A percentile compares a stretch with the other conserved stretches of the same genome.
Conservation (phyloP, 2,329 filamentous ascomycete species). For the Harringtonia aguacate region DNA sequence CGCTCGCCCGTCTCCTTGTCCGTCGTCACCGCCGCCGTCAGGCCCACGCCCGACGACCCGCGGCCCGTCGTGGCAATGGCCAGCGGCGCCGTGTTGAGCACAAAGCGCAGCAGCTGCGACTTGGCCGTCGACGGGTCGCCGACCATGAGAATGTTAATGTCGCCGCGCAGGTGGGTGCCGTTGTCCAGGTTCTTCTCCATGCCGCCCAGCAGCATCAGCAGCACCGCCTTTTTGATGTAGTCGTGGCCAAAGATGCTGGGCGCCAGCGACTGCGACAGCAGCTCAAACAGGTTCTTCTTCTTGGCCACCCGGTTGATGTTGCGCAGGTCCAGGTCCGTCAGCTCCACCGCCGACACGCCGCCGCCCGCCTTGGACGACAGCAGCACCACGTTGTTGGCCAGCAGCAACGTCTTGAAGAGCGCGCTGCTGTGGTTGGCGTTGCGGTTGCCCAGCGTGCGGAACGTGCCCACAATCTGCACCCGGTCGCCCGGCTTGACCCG, state of each 20-base stretch:
- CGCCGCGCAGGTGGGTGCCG: constrained; percentile 91
- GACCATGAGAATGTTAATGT: constrained; percentile 99
- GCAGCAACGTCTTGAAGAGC: constrained; percentile 84
- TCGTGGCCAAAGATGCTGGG: constrained; percentile 96
- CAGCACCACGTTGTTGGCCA: constrained; percentile 91
- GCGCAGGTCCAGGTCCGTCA: constrained; percentile 93
- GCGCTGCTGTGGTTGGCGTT: constrained; percentile 86
- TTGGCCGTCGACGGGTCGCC: constrained; percentile 97
- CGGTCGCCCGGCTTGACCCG: constrained; percentile 90
- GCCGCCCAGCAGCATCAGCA: constrained; percentile 88
- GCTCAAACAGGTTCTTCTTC: constrained; percentile 84
- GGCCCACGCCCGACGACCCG: constrained; percentile 92
- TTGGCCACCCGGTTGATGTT: constrained; percentile 98
- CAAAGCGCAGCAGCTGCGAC: constrained; percentile 93
- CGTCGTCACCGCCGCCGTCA: constrained; percentile 90
- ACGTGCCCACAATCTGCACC: constrained; percentile 94
- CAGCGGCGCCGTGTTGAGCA: constrained; percentile 90
- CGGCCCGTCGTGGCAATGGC: constrained; percentile 96
- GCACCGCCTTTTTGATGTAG: constrained; percentile 94
- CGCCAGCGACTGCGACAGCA: constrained; percentile 87
- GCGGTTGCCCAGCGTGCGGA: constrained; percentile 85
- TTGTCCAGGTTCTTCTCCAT: constrained; percentile 99
- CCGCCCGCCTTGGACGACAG: constrained; percentile 94
- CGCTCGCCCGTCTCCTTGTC: constrained; percentile 97
- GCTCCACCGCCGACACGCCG: constrained; percentile 80